phyloP scores from a whole-genome alignment of 768 basidiomycete genomes.

The Tulasnella sp. region DNA sequence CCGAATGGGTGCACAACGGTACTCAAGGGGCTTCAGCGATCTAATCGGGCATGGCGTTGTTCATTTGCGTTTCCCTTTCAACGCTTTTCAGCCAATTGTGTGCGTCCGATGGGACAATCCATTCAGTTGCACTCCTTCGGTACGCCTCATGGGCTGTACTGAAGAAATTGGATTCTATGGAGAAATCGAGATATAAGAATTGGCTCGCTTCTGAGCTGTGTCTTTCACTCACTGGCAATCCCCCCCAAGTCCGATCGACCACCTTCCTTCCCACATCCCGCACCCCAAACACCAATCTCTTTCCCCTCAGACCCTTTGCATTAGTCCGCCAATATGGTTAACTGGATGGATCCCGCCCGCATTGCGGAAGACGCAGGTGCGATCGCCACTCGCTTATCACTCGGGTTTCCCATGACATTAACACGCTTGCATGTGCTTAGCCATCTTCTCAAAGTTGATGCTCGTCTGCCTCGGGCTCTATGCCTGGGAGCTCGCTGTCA shows the following conservation, averaged over 20 bases:
- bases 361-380: conserved; percentile 15
- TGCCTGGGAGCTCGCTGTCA: conserved; percentile 26
- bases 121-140: background rate
- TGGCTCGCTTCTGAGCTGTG: background rate
- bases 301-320: background rate
- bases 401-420: background rate
- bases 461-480: conserved; percentile 23
- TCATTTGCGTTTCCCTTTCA: background rate
- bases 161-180: background rate
- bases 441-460: conserved; percentile 21
- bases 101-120: background rate
- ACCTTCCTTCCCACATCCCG: background rate
- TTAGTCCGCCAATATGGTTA: conserved; percentile 11
- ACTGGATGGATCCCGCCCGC: conserved; percentile 24
- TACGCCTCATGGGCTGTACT: background rate
- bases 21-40: background rate
- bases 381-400: background rate
- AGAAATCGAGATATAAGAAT: background rate
- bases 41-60: conserved; percentile 6
- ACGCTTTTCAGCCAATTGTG: background rate
- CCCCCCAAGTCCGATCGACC: background rate
- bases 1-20: background rate
- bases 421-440: background rate
- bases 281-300: background rate
- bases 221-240: conserved; percentile 3